Base-by-base conservation (phyloP, 202 grass and related monocot species). In the Digitaria exilis region DNA sequence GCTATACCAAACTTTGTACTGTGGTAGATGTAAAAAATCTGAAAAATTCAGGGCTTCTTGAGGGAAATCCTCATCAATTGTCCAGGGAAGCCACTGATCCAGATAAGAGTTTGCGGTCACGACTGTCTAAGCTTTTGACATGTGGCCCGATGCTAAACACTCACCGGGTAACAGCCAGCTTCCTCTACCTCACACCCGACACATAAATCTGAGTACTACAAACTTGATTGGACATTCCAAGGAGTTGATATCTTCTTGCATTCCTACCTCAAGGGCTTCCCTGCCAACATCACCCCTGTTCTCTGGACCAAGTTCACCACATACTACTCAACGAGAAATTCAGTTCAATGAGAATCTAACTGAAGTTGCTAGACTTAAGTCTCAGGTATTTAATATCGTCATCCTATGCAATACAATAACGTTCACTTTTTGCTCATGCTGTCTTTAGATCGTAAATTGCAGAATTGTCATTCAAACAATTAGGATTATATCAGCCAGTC, bases 201-300 rank as follows among this genome's bases (percentile, higher is more conserved):
- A 81, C 57, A 73, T 79, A 28, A 89, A 84, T 44, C 75, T 84
- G 58, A 39, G 68, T 80, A 72, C 37, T 71, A 86, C 82, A 64
- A 91, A 87, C 71, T 65, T 82, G 14, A 77, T 83, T 78, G 67
- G 81, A 44, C 63, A 82, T 80, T 90, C 90, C n/a, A 96, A 87
- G 73, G 89, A 86, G 76, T 87, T 90, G 68, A 67, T 90, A 75
- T 92, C 83, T 29, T 55, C 86, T 44, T 92, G 83, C 69, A 81
- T 80, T 71, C 90, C 90, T 49, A 78, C 87, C 71, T 92, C 83
- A 70, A 82, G 71, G 79, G n/a, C 73, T 64, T n/a, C n/a, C n/a
- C n/a, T n/a, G n/a, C 75, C 87, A 77, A 45, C 77, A 32, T 87
- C 77, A 14, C 84, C 80, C 50, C 17, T 86, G 56, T 86, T 86